Evolutionary conservation across 345 rosid species (phyloP), one percentile per base, ranked within the genome.

Genomic region (Linum usitatissimum): DNA sequence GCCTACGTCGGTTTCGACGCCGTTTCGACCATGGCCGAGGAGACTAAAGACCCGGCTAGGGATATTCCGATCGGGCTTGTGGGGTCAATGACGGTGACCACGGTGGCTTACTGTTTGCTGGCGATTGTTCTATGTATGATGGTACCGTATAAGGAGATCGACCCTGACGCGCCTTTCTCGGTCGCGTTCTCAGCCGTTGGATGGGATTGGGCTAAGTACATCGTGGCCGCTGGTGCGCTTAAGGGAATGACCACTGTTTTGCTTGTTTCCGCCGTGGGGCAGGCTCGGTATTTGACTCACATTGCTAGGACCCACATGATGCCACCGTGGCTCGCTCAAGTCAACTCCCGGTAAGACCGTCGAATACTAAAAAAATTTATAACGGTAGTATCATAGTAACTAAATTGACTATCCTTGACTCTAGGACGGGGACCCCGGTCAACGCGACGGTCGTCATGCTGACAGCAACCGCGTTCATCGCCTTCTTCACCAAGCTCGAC

Each of bases 381-480:
- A 1, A 23, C 2, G 2, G 28, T 23, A 23, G n/a, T 23, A 23
- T 23, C 8, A 34, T 34, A 34, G 38, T 34, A 34, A 34, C 38
- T 4, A 34, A 34, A 34, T 34, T 34, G 38, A 34, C 38, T 34
- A 23, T 34, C 38, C 4, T 55, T 19, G 18, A 55, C 59, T 20
- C 9, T 8, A 80, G 68, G 58, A 91, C 96, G 0, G 94, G 98
- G 2, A 84, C 96, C 1, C 91, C 96, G 0, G 68, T 85, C 1
- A 84, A 88, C 57, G 96, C 96, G 28, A 83, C 97, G 0, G 68
- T 86, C 0, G 74, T 78, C 1, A 86, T 91, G 90, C 81, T 85
- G 0, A 0, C 64, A 0, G 86, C 87, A 0, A 88, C 91, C 0
- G 87, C 86, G 1, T 18, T 83, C 30, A 76, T 85, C 1, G 88